phyloP scores from a whole-genome alignment of 2,329 filamentous ascomycete species.

The Neoascochyta sp. region DNA sequence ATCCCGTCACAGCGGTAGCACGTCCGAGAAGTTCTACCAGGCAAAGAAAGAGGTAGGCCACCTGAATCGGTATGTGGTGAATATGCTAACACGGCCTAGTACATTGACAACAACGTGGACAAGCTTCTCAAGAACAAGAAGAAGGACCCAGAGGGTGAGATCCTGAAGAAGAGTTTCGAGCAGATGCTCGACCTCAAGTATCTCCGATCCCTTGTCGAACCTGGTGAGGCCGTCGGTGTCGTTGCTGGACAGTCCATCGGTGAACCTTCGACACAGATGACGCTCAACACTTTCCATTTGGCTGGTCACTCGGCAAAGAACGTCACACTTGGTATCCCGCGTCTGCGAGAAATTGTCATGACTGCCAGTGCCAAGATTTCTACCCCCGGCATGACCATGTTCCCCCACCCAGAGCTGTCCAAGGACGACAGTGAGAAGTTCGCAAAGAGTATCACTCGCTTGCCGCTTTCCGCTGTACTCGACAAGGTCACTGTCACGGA shows the following conservation, averaged over 20 bases:
- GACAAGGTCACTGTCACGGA: conserved; percentile 80
- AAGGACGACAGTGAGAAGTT: conserved; percentile 70
- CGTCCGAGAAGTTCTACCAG: conserved; percentile 80
- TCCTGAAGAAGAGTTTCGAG: conserved; percentile 66
- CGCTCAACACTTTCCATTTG: conserved; percentile 98
- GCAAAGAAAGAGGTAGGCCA: conserved; percentile 58
- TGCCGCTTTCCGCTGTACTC: conserved; percentile 78
- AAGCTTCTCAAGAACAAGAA: conserved; percentile 59
- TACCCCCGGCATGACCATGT: conserved; percentile 85
- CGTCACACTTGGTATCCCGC: conserved; percentile 96
- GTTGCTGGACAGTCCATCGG: conserved; percentile 95
- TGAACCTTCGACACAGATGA: conserved; percentile 99
- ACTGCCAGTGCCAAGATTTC: conserved; percentile 86
- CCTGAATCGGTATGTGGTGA: not conserved
- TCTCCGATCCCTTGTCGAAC: conserved; percentile 83
- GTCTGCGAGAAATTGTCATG: conserved; percentile 96
- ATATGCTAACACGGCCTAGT: conserved; percentile 46
- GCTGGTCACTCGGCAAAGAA: conserved; percentile 98
- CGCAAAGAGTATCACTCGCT: conserved; percentile 84
- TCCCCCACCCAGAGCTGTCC: conserved; percentile 69
- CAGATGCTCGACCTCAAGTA: conserved; percentile 89
- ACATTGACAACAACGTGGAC: conserved; percentile 71
- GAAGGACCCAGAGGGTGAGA: conserved; percentile 48
- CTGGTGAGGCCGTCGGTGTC: conserved; percentile 94
- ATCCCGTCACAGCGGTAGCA: conserved; percentile 74